Evolutionary conservation across 192 early-diverging fungal genomes (phyloP).

Genomic region (Funneliformis geosporum): DNA sequence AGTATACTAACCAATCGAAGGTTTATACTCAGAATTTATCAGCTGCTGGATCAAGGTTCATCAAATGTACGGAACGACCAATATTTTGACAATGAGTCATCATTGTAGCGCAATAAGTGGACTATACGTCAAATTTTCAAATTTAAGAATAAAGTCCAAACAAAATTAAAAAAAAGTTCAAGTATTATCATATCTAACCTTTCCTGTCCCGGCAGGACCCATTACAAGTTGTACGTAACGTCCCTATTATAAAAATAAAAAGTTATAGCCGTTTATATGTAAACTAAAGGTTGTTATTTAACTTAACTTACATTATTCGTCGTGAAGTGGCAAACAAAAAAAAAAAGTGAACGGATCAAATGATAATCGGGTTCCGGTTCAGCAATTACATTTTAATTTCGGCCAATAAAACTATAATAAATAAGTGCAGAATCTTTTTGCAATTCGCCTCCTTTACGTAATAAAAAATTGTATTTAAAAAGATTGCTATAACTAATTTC

Average conservation of each 20-base stretch:
- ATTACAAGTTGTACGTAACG: conserved; percentile 92
- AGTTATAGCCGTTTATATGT: not conserved
- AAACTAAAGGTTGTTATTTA: not conserved
- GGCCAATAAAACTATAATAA: no score
- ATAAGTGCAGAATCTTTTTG: no score
- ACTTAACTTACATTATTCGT: no score
- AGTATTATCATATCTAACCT: conserved; percentile 47
- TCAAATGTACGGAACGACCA: conserved; percentile 82
- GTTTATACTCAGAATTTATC: conserved; percentile 94
- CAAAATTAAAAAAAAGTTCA: not conserved
- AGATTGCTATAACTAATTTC: no score
- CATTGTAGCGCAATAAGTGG: conserved; percentile 94
- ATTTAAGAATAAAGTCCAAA: not conserved
- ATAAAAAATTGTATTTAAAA: no score
- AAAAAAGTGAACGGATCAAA: no score
- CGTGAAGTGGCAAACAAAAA: no score
- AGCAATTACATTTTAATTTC: no score
- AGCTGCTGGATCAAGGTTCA: conserved; percentile 98
- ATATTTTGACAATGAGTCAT: conserved; percentile 90
- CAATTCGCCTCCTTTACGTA: no score
- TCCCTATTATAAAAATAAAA: conserved; percentile 41
- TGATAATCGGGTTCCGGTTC: no score
- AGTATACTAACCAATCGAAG: conserved; percentile 64
- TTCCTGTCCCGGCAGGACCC: conserved; percentile 94
- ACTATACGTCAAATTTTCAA: conserved; percentile 39